Evolutionary conservation across 2,329 filamentous ascomycete species (phyloP).

Genomic region (Pseudocercospora pini-densiflorae): DNA sequence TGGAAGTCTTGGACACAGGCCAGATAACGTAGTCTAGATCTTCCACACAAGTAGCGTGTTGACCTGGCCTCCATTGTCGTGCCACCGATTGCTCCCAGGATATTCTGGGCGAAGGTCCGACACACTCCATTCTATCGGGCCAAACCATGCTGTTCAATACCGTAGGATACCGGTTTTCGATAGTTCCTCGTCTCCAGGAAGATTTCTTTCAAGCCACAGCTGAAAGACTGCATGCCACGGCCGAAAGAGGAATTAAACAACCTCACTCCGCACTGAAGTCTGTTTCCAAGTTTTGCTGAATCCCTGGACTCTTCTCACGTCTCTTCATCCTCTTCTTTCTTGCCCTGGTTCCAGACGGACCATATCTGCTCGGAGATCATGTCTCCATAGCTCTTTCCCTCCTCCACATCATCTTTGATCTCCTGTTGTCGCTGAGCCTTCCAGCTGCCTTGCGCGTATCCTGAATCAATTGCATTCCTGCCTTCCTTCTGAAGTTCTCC

Average conservation of each 20-base stretch:
- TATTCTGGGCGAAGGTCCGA: no score
- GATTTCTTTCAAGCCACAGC: background rate
- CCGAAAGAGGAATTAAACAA: background rate
- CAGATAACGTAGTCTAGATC: no score
- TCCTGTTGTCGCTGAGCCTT: slow-evolving; percentile 48
- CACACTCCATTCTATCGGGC: no score
- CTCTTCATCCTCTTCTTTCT: slow-evolving; percentile 40
- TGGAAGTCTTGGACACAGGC: no score
- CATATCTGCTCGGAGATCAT: slow-evolving; percentile 47
- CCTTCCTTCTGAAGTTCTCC: slow-evolving; percentile 27
- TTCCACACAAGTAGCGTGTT: no score
- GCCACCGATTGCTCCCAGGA: no score
- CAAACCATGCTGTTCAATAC: background rate
- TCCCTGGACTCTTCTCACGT: background rate
- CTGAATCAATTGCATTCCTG: slow-evolving; percentile 18
- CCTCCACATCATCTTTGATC: slow-evolving; percentile 48
- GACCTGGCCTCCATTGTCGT: no score
- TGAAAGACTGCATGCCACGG: background rate
- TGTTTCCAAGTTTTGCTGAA: background rate
- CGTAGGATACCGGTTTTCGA: background rate
- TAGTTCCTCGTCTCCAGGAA: background rate
- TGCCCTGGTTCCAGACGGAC: slow-evolving; percentile 43
- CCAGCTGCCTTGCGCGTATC: slow-evolving; percentile 46
- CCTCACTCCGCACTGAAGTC: background rate
- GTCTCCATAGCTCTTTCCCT: slow-evolving; percentile 44